Evolutionary conservation across 805 yeast genomes (phyloP), one percentile per base, ranked within the genome.

Genomic region (Ogataea paraovalis): DNA sequence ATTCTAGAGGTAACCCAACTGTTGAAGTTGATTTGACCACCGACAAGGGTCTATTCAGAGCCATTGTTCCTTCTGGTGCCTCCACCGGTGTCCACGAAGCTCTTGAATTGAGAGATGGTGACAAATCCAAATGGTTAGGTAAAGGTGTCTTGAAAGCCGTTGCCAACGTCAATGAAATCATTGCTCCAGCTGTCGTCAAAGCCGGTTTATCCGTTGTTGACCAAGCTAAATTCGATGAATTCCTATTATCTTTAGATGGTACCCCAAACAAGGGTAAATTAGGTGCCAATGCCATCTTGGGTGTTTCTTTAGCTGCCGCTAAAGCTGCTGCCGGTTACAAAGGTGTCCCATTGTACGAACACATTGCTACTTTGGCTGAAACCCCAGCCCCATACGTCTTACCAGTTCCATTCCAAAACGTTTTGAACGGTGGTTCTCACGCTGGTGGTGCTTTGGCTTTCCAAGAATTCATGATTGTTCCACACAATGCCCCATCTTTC

Each of bases 1-100:
- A 92, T 79, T 92, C 98, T 66, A 89, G 99, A 79, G 98, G 98
- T 78, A 94, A 92, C 85, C 99, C 99, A 78, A 92, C 99, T 63
- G 99, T 94, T 65, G 98, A 94, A 83, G 98, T 94, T 62, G 98
- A 94, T 69, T 68, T 92, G 66, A 78, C 85, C 81, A 92, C 99
- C 68, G 92, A 79, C 56, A 82, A 87, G 68, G 99, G 99, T 68
- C 65, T 81, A 58, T 91, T 89, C 95, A 87, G 97, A 76, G 82
- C 98, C 61, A 91, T 92, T 69, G 99, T 94, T 55, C 99, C 99
- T 73, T 90, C 97, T 59, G 99, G 99, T 78, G 99, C 99, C 60
- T 92, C 98, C 68, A 94, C 99, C 57, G 99, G 99, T 85, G 73
- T 87, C 73, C 96, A 89, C 76, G 99, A 94, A 82, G 99, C 99